Evolutionary conservation across 176 grass and related monocot genomes (phyloP).

Genomic region (Raddia guianensis): DNA sequence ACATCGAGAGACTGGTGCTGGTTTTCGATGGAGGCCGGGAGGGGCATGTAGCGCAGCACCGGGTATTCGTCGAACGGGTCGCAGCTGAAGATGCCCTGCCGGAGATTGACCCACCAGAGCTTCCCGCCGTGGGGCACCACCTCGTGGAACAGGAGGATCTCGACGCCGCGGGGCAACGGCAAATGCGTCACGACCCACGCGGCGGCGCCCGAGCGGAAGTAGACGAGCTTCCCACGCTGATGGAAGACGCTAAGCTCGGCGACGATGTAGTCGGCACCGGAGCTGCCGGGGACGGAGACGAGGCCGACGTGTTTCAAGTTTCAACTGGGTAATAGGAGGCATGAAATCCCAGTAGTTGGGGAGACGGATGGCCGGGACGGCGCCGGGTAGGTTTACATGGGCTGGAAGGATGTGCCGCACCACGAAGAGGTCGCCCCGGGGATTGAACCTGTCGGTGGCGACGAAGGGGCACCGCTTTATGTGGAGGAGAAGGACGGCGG

Average conservation of each 20-base stretch:
- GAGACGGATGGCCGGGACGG: too few relatives aligned
- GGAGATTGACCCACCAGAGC: conserved; percentile 44
- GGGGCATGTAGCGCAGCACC: neutral
- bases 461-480: neutral
- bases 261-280: neutral
- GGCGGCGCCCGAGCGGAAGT: too few relatives aligned
- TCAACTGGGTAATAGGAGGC: too few relatives aligned
- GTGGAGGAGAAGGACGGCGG: neutral
- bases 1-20: neutral
- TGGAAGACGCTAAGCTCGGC: neutral
- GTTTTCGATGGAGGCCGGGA: neutral
- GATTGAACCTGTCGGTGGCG: neutral
- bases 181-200: too few relatives aligned
- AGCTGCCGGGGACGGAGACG: conserved; percentile 16
- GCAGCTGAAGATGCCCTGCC: conserved; percentile 20
- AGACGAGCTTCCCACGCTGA: too few relatives aligned
- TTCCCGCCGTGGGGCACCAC: conserved; percentile 9
- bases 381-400: neutral
- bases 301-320: neutral
- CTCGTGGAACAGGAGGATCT: neutral
- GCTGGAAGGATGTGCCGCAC: neutral
- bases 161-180: too few relatives aligned
- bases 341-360: too few relatives aligned
- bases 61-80: conserved; percentile 21
- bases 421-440: neutral